Percentiles rank a stretch among this genome's conserved stretches.
Conservation (phyloP, 495 filamentous ascomycete genomes). For the Hyaloscypha hepaticicola region DNA sequence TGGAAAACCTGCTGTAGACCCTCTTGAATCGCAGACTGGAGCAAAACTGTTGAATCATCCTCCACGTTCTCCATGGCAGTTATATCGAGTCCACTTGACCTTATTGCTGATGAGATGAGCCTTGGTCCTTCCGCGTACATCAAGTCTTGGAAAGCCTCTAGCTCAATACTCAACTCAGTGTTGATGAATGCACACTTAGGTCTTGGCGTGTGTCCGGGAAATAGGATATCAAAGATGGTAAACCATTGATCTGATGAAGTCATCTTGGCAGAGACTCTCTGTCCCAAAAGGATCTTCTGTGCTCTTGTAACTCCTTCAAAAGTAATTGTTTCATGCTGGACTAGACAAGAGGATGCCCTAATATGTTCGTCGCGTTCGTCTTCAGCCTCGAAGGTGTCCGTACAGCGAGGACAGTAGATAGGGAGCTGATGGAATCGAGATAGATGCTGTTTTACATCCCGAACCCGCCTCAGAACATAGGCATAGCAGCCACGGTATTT, state of each 20-base stretch:
- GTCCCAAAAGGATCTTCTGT: background rate
- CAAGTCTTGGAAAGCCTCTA: slow-evolving; percentile 7
- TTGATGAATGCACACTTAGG: slow-evolving; percentile 1
- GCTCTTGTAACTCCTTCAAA: slow-evolving; percentile 5
- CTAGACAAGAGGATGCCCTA: background rate
- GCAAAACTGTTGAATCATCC: background rate
- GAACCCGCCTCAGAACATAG: slow-evolving; percentile 2
- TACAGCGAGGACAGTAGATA: slow-evolving; percentile 8
- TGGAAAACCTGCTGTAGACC: background rate
- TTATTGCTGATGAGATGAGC: background rate
- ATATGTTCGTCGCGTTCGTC: slow-evolving; percentile 5
- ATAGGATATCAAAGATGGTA: slow-evolving; percentile 8
- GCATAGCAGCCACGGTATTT: slow-evolving; percentile 7
- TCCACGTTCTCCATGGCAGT: slow-evolving; percentile 1
- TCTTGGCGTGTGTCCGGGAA: background rate
- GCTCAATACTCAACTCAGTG: background rate
- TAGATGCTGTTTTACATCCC: slow-evolving; percentile 6
- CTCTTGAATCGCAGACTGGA: slow-evolving; percentile 2
- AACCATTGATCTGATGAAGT: slow-evolving; percentile 1
- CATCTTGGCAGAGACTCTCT: slow-evolving; percentile 2
- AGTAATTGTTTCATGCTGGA: background rate
- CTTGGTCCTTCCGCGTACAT: slow-evolving; percentile 3
- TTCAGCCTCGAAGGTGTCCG: background rate
- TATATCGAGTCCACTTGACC: background rate
- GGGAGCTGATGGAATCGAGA: slow-evolving; percentile 7